These are phyloP conservation scores for Cutaneotrichosporon sp. DNA, from an alignment of 1,284 basidiomycete species.

Conservation along the genomic window DNA sequence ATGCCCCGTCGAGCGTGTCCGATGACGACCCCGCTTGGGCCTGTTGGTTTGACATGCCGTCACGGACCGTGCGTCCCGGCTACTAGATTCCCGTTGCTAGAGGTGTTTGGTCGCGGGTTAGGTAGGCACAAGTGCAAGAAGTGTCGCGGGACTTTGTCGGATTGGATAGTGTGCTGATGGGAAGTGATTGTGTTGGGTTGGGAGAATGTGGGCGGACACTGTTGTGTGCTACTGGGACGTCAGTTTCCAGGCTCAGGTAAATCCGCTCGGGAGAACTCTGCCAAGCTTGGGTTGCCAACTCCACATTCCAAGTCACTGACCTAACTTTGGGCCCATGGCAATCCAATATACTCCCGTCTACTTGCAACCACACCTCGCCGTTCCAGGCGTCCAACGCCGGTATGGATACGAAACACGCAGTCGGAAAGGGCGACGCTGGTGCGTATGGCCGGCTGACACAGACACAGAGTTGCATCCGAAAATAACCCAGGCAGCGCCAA, in stretches of 20 bases:
- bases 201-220: no score
- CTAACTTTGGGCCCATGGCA: no score
- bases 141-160: background rate
- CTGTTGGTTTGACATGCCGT: background rate
- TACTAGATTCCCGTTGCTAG: background rate
- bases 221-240: no score
- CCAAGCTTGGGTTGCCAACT: background rate
- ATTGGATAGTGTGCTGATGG: background rate
- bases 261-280: no score
- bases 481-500: background rate
- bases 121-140: background rate
- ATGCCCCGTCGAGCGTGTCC: background rate
- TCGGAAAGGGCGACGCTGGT: background rate
- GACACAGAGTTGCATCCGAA: background rate
- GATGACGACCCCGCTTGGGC: background rate
- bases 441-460: background rate
- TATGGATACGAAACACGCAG: background rate
- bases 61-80: background rate
- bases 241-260: no score
- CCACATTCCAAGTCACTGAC: background rate
- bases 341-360: background rate
- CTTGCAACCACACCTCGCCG: background rate
- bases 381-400: no score
- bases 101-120: background rate
- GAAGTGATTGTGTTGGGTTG: background rate